Conservation (phyloP, 331 rosid genomes). For the Cucumis variabilis region DNA sequence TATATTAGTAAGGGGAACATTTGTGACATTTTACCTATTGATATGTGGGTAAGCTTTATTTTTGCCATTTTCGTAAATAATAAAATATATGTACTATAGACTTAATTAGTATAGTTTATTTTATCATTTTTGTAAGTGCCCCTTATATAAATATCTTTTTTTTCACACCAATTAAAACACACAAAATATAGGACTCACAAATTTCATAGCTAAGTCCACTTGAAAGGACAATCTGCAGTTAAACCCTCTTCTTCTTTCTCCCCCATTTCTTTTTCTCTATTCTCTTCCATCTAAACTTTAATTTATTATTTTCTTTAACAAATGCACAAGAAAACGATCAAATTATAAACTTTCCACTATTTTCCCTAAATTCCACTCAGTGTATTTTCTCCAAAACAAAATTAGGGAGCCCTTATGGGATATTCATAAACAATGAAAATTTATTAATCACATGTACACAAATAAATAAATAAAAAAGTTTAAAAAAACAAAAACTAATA, state of each 20-base stretch:
- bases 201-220: not conserved
- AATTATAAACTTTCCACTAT: not conserved
- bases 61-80: no score
- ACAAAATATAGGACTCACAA: not conserved
- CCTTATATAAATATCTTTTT: no score
- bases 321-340: not conserved
- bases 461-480: not conserved
- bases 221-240: not conserved
- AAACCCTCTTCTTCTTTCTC: not conserved
- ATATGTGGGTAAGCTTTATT: no score
- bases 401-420: not conserved
- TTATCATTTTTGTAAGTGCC: no score
- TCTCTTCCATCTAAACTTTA: no score
- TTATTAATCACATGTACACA: not conserved
- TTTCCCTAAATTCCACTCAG: not conserved
- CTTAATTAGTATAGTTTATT: no score
- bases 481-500: not conserved
- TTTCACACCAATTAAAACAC: no score
- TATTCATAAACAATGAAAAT: not conserved
- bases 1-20: no score
- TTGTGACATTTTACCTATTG: no score
- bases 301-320: not conserved
- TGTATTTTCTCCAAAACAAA: not conserved
- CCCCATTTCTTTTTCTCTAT: not conserved
- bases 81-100: no score